phyloP scores from a whole-genome alignment of 78 protist genomes.

The Guillardia theta region DNA sequence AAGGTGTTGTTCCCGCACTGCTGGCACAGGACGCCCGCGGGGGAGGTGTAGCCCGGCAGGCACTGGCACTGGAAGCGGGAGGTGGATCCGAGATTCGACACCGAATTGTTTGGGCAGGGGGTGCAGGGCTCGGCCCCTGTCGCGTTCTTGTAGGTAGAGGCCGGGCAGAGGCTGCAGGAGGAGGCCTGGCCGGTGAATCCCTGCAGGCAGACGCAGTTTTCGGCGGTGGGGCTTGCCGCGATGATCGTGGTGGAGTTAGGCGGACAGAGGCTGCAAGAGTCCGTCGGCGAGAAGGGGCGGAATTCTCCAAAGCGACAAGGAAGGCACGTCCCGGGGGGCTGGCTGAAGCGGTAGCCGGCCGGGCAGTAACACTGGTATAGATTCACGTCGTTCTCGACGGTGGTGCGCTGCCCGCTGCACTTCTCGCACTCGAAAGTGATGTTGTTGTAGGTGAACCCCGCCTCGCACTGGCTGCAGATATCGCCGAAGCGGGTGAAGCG shows the following conservation, averaged over 20 bases:
- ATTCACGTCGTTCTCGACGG: no score
- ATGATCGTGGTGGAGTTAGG: no score
- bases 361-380: no score
- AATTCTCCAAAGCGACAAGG: no score
- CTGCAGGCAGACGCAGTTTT: constrained; percentile 8
- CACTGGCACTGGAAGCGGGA: neutral
- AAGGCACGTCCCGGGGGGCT: no score
- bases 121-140: neutral
- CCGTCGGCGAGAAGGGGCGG: no score
- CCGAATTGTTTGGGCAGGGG: neutral
- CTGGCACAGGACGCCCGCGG: neutral
- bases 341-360: no score
- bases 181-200: constrained; percentile 10
- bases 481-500: neutral
- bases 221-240: neutral
- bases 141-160: neutral
- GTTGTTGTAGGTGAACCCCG: neutral
- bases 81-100: neutral
- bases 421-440: no score
- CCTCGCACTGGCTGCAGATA: neutral
- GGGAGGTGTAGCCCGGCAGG: neutral
- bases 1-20: neutral
- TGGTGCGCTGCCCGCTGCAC: no score
- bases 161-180: neutral
- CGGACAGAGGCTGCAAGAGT: no score